Conservation (phyloP, 2,329 filamentous ascomycete genomes). For the Ceratocystis alfenasii region DNA sequence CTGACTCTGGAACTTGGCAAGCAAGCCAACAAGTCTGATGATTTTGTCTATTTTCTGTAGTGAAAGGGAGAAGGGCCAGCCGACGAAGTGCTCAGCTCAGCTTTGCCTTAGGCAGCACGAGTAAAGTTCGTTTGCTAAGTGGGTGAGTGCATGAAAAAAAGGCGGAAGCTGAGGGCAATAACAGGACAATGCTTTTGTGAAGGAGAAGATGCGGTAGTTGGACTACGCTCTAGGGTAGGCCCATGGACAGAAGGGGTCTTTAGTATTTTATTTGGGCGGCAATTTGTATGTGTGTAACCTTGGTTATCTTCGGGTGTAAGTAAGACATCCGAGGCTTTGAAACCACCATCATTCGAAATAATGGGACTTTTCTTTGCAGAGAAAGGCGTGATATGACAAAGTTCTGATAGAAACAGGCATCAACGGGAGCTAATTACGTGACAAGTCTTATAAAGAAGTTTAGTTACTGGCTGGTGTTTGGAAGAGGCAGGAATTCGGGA, state of each 20-base stretch:
- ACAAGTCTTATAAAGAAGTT: too few relatives aligned
- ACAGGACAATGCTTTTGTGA: not conserved
- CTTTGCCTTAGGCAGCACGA: not conserved
- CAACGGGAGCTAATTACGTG: too few relatives aligned
- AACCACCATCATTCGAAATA: not conserved
- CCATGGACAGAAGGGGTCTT: too few relatives aligned
- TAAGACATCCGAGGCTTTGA: not conserved
- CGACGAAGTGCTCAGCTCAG: not conserved
- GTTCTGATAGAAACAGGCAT: too few relatives aligned
- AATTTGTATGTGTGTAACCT: not conserved
- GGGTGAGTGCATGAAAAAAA: not conserved
- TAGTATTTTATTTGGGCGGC: not conserved
- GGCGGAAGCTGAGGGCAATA: not conserved
- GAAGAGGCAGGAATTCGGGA: too few relatives aligned
- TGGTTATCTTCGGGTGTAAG: not conserved
- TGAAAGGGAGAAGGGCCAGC: too few relatives aligned
- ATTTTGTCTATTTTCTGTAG: not conserved
- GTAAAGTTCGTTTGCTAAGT: not conserved
- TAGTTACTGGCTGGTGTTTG: too few relatives aligned
- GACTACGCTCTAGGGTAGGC: not conserved
- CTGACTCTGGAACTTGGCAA: not conserved
- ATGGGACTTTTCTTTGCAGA: too few relatives aligned
- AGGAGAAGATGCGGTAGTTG: not conserved
- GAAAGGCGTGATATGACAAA: too few relatives aligned
- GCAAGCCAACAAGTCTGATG: not conserved